Percentiles rank a stretch among this genome's conserved stretches.
Conservation (phyloP, 305 asterid genomes). For the Stenogyne calaminthoides region DNA sequence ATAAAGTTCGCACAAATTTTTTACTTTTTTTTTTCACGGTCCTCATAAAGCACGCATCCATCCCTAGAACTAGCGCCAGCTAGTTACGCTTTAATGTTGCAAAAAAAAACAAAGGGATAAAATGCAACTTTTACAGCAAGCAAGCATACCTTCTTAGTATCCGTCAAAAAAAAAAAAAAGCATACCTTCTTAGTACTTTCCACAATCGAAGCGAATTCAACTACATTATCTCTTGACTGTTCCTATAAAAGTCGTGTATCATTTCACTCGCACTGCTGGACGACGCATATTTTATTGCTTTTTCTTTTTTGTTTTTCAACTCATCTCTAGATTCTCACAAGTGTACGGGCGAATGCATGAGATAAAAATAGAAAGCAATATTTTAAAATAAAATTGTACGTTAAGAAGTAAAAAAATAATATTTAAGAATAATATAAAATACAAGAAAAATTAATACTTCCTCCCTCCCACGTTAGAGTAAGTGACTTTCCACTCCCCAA, state of each 20-base stretch:
- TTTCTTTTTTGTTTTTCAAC: neutral
- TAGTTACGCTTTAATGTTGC: neutral
- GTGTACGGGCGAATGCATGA: too few species aligned
- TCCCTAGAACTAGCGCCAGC: neutral
- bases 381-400: too few species aligned
- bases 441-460: too few species aligned
- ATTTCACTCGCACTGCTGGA: neutral
- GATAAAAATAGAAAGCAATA: too few species aligned
- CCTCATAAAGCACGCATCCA: neutral
- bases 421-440: too few species aligned
- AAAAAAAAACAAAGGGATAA: neutral
- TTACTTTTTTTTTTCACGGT: neutral
- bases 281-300: neutral
- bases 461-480: too few species aligned
- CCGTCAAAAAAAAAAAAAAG: neutral
- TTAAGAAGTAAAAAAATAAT: too few species aligned
- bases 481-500: too few species aligned
- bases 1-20: too few species aligned
- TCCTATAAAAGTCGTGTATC: neutral
- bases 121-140: slow-evolving; percentile 3
- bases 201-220: neutral
- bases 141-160: neutral
- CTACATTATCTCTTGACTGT: neutral
- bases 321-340: too few species aligned
- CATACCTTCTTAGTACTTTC: neutral